Conservation (phyloP, 352 stramenopile species). For the Phytopythium vexans region DNA sequence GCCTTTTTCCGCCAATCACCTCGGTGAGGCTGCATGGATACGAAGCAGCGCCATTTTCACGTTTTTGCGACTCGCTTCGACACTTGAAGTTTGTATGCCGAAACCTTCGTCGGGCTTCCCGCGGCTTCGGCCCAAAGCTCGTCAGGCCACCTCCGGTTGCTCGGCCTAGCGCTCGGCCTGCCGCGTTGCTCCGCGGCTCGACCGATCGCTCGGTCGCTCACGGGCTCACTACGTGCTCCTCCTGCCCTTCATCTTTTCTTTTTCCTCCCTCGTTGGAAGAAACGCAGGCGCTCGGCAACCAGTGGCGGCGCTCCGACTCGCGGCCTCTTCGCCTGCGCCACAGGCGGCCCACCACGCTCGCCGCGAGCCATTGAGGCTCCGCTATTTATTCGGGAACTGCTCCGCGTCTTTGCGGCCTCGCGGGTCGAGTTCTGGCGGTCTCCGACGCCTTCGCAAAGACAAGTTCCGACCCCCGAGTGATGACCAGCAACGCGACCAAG, state of each 20-base stretch:
- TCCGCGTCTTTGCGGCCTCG: background rate
- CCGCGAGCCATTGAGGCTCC: background rate
- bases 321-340: background rate
- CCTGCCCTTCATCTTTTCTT: background rate
- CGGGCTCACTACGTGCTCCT: no score
- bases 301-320: no score
- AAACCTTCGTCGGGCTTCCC: background rate
- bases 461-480: background rate
- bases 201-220: no score
- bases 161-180: no score
- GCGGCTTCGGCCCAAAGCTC: no score
- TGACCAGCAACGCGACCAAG: background rate
- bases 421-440: constrained; percentile 3
- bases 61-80: constrained; percentile 1
- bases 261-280: background rate
- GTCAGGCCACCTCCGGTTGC: no score
- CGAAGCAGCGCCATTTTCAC: background rate
- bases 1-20: constrained; percentile 3
- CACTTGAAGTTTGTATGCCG: constrained; percentile 1
- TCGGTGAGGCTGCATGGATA: constrained; percentile 5
- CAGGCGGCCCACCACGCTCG: background rate
- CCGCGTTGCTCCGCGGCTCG: no score
- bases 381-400: constrained; percentile 1
- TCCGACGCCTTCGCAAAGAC: background rate
- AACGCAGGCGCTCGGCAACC: background rate